A percentile compares a stretch with the other conserved stretches of the same genome.
phyloP scores from a whole-genome alignment of 371 early-diverging fungal species.

The Mucor circinelloides region DNA sequence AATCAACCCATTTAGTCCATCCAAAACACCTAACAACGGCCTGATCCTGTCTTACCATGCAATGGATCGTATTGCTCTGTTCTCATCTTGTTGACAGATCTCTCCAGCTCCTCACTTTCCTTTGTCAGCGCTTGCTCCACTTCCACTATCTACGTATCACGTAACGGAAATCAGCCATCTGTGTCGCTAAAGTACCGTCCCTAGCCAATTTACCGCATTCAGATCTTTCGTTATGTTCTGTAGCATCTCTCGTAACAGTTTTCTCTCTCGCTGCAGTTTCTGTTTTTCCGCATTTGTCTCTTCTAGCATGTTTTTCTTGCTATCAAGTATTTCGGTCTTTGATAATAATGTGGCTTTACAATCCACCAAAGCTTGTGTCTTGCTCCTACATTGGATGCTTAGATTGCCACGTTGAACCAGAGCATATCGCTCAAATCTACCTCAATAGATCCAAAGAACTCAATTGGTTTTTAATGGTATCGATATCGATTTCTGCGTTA shows the following conservation, averaged over 20 bases:
- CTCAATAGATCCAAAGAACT: slow-evolving; percentile 17
- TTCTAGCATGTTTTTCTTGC: slow-evolving; percentile 40
- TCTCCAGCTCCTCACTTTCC: slow-evolving; percentile 42
- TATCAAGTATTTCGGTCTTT: slow-evolving; percentile 39
- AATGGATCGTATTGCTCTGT: slow-evolving; percentile 48
- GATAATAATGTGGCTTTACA: slow-evolving; percentile 40
- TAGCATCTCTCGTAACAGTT: slow-evolving; percentile 42
- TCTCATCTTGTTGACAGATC: slow-evolving; percentile 24
- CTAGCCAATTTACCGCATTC: slow-evolving; percentile 28
- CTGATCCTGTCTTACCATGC: slow-evolving; percentile 29
- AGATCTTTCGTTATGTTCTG: slow-evolving; percentile 47
- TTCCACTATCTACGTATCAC: slow-evolving; percentile 24
- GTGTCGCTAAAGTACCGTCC: not conserved
- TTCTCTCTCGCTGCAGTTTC: slow-evolving; percentile 40
- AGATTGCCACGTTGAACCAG: not conserved
- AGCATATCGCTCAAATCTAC: not conserved
- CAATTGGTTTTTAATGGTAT: slow-evolving; percentile 10
- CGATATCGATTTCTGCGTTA: not conserved
- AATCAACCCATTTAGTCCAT: not conserved
- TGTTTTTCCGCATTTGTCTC: slow-evolving; percentile 43
- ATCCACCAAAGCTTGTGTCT: slow-evolving; percentile 38
- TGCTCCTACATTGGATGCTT: not conserved
- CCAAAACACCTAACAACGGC: not conserved
- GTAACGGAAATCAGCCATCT: not conserved
- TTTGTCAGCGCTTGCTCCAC: slow-evolving; percentile 32